These are phyloP conservation scores for Geranium rotundifolium DNA, from an alignment of 345 rosid species.

Conservation along the genomic window DNA sequence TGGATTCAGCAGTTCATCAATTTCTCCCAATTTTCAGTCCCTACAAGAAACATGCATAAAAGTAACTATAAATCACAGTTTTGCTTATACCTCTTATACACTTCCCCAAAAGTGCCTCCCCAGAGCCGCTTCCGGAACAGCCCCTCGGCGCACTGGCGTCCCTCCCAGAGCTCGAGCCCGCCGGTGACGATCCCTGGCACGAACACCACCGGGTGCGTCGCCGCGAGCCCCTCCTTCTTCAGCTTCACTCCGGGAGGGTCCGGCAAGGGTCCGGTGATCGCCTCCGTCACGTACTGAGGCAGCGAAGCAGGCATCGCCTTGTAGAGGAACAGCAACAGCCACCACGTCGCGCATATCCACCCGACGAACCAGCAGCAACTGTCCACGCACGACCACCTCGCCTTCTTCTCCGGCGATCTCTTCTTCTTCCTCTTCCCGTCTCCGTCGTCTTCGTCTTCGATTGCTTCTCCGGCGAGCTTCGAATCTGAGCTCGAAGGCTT, in stretches of 20 bases:
- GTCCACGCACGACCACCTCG: conserved; percentile 42
- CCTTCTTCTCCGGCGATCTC: neutral
- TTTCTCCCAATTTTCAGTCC: no score
- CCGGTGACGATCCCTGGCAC: conserved; percentile 74
- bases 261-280: conserved; percentile 46
- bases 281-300: conserved; percentile 64
- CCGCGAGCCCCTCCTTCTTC: conserved; percentile 46
- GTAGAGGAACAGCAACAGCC: conserved; percentile 42
- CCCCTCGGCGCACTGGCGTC: conserved; percentile 58
- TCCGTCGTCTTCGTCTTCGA: conserved; percentile 3
- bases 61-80: neutral
- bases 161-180: conserved; percentile 69
- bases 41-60: no score
- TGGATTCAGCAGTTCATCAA: no score
- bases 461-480: neutral
- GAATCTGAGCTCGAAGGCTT: conserved; percentile 7
- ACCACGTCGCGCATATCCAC: conserved; percentile 45
- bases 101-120: conserved; percentile 66
- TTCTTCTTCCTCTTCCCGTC: neutral
- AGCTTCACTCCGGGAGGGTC: conserved; percentile 62
- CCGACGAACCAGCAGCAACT: conserved; percentile 62
- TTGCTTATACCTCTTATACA: conserved; percentile 38
- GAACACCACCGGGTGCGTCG: conserved; percentile 56
- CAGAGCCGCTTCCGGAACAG: conserved; percentile 60
- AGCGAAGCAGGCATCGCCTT: conserved; percentile 61